A percentile compares a stretch with the other conserved stretches of the same genome.
phyloP scores from a whole-genome alignment of 805 yeast species.

The Pichia thaimueangensis region DNA sequence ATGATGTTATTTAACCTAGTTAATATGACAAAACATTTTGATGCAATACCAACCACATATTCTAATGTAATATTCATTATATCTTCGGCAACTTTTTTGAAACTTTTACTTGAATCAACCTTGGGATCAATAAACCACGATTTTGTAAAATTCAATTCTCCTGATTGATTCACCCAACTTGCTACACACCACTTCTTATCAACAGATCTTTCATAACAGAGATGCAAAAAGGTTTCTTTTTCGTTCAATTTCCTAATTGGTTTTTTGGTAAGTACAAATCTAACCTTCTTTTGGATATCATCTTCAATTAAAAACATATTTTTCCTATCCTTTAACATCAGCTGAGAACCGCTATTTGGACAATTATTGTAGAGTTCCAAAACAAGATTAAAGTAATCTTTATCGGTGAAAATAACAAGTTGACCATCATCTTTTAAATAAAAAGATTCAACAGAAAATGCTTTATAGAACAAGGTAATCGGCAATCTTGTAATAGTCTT shows the following conservation, averaged over 20 bases:
- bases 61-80: conserved; percentile 56
- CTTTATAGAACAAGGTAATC: conserved; percentile 29
- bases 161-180: conserved; percentile 82
- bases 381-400: conserved; percentile 39
- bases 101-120: conserved; percentile 27
- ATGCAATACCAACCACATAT: conserved; percentile 35
- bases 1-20: conserved; percentile 68
- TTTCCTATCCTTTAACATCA: conserved; percentile 23
- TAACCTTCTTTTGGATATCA: conserved; percentile 37
- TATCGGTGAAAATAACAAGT: conserved; percentile 28
- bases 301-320: conserved; percentile 35
- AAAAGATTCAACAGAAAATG: conserved; percentile 35
- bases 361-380: conserved; percentile 54
- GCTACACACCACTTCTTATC: conserved; percentile 83
- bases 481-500: conserved; percentile 12
- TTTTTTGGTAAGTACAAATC: conserved; percentile 37
- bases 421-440: conserved; percentile 30
- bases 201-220: conserved; percentile 76
- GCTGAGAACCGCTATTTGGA: conserved; percentile 26
- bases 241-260: conserved; percentile 35
- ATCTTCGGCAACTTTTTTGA: conserved; percentile 56
- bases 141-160: conserved; percentile 52
- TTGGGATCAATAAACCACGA: conserved; percentile 48
- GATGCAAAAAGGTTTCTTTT: conserved; percentile 76
- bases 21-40: conserved; percentile 56